Percentiles rank a stretch among this genome's conserved stretches.
These are phyloP conservation scores for Glonium stellatum DNA, from an alignment of 495 filamentous ascomycete species.

Conservation along the genomic window DNA sequence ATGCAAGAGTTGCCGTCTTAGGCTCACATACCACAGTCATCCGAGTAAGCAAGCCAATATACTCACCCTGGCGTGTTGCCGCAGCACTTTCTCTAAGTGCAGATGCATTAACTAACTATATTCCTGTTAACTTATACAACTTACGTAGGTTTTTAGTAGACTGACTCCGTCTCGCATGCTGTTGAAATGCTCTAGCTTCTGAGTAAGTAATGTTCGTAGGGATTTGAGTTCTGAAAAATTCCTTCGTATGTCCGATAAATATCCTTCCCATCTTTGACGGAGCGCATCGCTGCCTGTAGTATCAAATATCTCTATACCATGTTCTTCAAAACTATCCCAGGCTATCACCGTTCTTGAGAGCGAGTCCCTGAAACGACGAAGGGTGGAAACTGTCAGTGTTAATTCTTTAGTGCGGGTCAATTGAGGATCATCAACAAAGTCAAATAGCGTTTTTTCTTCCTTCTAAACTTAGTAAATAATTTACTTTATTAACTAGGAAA, in stretches of 20 bases:
- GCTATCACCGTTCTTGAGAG: conserved; percentile 10
- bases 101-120: conserved; percentile 12
- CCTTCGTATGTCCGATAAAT: conserved; percentile 8
- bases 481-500: background rate
- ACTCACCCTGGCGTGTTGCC: conserved; percentile 13
- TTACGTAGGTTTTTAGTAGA: background rate
- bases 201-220: conserved; percentile 3
- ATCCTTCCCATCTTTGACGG: conserved; percentile 4
- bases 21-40: conserved; percentile 11
- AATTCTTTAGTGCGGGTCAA: conserved; percentile 10
- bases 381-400: background rate
- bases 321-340: conserved; percentile 12
- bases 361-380: conserved; percentile 8
- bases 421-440: conserved; percentile 11
- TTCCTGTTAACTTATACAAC: background rate
- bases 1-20: background rate
- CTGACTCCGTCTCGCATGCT: conserved; percentile 13
- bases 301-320: conserved; percentile 5
- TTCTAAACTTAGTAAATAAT: background rate
- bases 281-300: background rate
- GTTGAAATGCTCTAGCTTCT: conserved; percentile 19
- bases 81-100: conserved; percentile 13
- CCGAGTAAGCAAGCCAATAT: conserved; percentile 12
- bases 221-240: conserved; percentile 9
- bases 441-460: conserved; percentile 10